These are phyloP conservation scores for Pseudomicrostroma phylloplanum DNA, from an alignment of 1,284 basidiomycete species.

Conservation along the genomic window DNA sequence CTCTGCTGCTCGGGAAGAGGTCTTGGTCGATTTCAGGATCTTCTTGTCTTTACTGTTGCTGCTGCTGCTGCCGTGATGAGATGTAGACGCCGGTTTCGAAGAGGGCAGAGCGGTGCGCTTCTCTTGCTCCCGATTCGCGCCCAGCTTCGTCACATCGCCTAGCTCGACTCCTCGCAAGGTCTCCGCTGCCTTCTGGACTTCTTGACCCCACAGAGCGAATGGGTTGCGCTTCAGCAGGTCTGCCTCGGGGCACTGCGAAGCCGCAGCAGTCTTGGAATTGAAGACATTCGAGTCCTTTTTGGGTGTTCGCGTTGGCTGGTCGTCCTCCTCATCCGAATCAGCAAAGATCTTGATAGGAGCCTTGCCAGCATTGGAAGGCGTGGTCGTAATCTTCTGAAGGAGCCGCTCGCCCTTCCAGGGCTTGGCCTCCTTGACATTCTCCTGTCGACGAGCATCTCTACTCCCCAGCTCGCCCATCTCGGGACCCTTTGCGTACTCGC, in stretches of 20 bases:
- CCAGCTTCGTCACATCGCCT: background rate
- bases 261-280: background rate
- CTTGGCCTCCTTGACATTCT: conserved; percentile 20
- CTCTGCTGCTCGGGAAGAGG: background rate
- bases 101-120: background rate
- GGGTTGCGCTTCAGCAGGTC: conserved; percentile 38
- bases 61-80: background rate
- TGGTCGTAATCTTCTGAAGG: conserved; percentile 6
- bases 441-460: conserved; percentile 29
- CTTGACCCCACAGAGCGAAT: conserved; percentile 35
- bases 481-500: conserved; percentile 8
- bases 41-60: no score
- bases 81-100: background rate
- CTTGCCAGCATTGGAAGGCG: background rate
- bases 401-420: conserved; percentile 15
- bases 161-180: background rate
- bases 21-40: background rate
- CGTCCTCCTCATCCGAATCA: conserved; percentile 53
- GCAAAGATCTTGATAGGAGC: conserved; percentile 22
- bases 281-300: background rate
- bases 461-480: conserved; percentile 25
- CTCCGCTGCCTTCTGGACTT: conserved; percentile 7
- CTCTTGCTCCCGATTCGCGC: background rate
- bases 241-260: conserved; percentile 18
- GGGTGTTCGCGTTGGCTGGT: conserved; percentile 23